phyloP scores from a whole-genome alignment of 306 rosid species.

The Pterocarpus santalinus region DNA sequence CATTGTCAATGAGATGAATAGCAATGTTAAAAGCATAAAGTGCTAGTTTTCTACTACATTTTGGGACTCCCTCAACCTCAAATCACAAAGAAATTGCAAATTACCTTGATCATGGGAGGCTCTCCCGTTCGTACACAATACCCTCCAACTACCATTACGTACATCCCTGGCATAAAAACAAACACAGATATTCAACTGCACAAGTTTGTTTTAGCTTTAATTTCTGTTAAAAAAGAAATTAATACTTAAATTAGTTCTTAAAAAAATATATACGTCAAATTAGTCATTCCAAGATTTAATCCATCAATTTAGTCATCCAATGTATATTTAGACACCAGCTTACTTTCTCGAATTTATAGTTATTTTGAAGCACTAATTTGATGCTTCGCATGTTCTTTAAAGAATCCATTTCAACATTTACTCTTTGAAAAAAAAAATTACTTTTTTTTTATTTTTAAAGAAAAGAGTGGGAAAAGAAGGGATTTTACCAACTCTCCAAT shows the following conservation, averaged over 20 bases:
- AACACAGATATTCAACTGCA: background rate
- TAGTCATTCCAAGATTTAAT: no score
- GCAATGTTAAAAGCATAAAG: background rate
- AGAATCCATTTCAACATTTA: no score
- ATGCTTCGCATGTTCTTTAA: no score
- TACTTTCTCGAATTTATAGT: no score
- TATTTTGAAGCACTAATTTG: no score
- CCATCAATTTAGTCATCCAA: no score
- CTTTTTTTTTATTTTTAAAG: no score
- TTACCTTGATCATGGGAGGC: slow-evolving; percentile 69
- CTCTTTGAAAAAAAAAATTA: no score
- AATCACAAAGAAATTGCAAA: background rate
- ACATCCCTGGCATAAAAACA: slow-evolving; percentile 68
- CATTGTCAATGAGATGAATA: slow-evolving; percentile 16
- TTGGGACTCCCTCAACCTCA: background rate
- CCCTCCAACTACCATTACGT: slow-evolving; percentile 87
- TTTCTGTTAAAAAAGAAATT: background rate
- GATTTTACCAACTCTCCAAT: slow-evolving; percentile 64
- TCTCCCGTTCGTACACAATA: slow-evolving; percentile 54
- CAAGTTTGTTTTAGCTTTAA: background rate
- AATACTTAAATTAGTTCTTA: background rate
- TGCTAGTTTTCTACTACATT: background rate
- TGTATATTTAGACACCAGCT: no score
- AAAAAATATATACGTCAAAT: no score
- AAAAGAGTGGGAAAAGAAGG: background rate